Percentiles rank a stretch among this genome's conserved stretches.
Conservation (phyloP, 805 yeast genomes). For the Candida namnaoensis region DNA sequence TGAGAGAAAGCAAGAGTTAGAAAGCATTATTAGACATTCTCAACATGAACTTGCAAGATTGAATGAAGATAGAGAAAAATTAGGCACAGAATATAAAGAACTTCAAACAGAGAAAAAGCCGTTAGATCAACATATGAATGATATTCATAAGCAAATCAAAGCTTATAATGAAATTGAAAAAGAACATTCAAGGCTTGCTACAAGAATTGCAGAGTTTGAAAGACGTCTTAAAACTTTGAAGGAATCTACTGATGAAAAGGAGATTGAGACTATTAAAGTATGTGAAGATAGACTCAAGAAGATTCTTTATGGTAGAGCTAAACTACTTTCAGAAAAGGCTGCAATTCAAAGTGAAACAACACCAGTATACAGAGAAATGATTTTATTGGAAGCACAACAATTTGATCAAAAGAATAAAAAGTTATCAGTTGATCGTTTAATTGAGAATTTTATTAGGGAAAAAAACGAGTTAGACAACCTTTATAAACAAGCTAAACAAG, state of each 20-base stretch:
- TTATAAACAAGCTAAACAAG: conserved; percentile 21
- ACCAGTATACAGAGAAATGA: conserved; percentile 14
- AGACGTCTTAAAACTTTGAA: no score
- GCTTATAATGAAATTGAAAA: no score
- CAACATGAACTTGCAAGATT: neutral
- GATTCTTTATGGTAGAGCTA: conserved; percentile 14
- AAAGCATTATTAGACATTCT: neutral
- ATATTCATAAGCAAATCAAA: conserved; percentile 1
- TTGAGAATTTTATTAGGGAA: conserved; percentile 19
- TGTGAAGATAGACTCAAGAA: conserved; percentile 20
- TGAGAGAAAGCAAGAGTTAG: conserved; percentile 3
- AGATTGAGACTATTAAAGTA: conserved; percentile 24
- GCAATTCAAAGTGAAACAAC: conserved; percentile 17
- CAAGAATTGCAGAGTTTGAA: neutral
- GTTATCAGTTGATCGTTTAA: conserved; percentile 20
- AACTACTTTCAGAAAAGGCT: conserved; percentile 13
- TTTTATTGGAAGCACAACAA: conserved; percentile 16
- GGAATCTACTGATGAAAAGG: conserved; percentile 29
- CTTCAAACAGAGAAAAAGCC: neutral
- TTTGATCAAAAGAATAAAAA: conserved; percentile 33
- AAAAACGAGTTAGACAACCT: conserved; percentile 18
- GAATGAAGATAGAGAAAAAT: no score
- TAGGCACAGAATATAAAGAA: neutral
- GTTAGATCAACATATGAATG: conserved; percentile 5
- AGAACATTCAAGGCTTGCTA: conserved; percentile 1